phyloP scores from a whole-genome alignment of 225 moss, liverwort and hornwort species.

The Physcomitrellopsis africana region DNA sequence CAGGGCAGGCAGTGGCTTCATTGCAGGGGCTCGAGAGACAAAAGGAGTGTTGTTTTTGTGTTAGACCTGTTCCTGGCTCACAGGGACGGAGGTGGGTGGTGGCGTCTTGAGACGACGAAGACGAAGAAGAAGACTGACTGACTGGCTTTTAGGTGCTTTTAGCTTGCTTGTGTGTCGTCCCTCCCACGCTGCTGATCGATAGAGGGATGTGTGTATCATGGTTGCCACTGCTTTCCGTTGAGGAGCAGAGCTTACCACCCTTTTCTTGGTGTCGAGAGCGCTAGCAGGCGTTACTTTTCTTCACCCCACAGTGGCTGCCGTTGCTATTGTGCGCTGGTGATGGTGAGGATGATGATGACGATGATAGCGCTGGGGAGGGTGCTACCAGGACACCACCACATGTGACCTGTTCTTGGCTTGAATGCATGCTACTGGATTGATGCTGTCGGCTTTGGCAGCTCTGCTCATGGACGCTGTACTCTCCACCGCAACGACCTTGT shows the following conservation, averaged over 20 bases:
- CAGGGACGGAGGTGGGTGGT: conserved; percentile 1
- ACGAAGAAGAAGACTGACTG: not conserved
- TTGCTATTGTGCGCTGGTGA: conserved; percentile 42
- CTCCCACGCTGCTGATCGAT: not conserved
- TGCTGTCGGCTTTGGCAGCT: conserved; percentile 42
- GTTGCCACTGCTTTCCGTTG: conserved; percentile 50
- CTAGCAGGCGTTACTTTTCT: conserved; percentile 42
- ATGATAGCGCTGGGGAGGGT: conserved; percentile 35
- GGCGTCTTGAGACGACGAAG: not conserved
- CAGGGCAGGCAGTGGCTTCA: conserved; percentile 21
- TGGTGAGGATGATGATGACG: conserved; percentile 51
- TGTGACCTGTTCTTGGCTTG: conserved; percentile 56
- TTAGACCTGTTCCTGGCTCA: conserved; percentile 31
- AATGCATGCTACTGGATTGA: conserved; percentile 59
- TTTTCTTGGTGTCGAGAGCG: conserved; percentile 25
- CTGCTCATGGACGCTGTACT: conserved; percentile 29
- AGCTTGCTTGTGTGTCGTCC: conserved; percentile 11
- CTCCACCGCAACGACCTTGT: conserved; percentile 46
- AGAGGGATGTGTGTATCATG: conserved; percentile 32
- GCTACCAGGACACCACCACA: conserved; percentile 31
- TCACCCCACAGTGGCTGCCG: conserved; percentile 37
- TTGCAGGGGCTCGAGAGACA: conserved; percentile 24
- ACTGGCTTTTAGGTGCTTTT: not conserved
- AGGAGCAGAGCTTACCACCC: conserved; percentile 28
- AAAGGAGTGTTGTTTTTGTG: conserved; percentile 19